Evolutionary conservation across 2,329 filamentous ascomycete species (phyloP), one percentile per base, ranked within the genome.

Genomic region (Hypoxylon sp.): DNA sequence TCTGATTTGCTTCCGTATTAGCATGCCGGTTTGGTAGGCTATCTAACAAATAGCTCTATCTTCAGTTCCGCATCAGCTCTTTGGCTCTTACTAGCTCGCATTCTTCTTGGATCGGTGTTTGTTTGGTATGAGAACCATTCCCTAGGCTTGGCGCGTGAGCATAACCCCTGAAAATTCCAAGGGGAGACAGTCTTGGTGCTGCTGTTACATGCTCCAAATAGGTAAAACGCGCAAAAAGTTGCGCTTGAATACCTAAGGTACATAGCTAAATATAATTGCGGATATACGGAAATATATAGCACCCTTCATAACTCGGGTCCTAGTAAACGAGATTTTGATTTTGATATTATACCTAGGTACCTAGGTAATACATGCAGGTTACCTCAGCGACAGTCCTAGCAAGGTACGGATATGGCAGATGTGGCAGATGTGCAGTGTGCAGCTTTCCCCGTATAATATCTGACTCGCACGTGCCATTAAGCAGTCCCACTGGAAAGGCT

Each of bases 401-500:
- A 47, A 24, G 15, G n/a, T 13, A 46, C 22, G 7, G 24, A 7
- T 24, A 15, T 24, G 44, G 41, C 34, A 4, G n/a, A 2, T n/a
- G 34, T 17, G 19, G 37, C 4, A 8, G 19, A 13, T 13, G 10
- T 34, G 13, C 3, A 34, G 32, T 34, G 13, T 57, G 6, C 43
- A 65, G 58, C 58, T 63, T 63, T 53, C 63, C 63, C 59, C 41
- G 22, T 51, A 60, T 8, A 43, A 24, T 37, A 55, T 57, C 59
- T 66, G 64, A 66, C 53, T 66, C 60, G 64, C 64, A 66, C 60
- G 64, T 66, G 60, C 64, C 56, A 64, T 26, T 39, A 54, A 11
- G 28, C 6, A 47, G 52, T 65, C 41, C 63, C 63, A 59, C 37
- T 43, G 28, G 28, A 15, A 15, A 39, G 59, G 64, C 56, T 47